Evolutionary conservation across 75 land plant species (phyloP), one percentile per base, ranked within the genome.

Genomic region (Pinus albicaulis): DNA sequence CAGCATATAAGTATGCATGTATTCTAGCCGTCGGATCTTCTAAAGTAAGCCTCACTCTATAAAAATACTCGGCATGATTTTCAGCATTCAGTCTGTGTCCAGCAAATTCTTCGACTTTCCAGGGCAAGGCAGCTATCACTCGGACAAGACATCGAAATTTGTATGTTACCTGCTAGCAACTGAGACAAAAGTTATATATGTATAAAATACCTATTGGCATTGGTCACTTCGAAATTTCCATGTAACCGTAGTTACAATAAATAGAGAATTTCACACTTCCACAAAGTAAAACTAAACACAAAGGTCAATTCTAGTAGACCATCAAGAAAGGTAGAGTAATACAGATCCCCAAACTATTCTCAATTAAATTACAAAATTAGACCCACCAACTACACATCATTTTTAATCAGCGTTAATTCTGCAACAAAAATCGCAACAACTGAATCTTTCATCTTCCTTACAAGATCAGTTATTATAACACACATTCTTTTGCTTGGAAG

Each of bases 11-110:
- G 58, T 78, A 86, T 57, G 91, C 96, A 84, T 88, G 92, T 34
- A 95, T 88, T 83, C 90, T 88, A 1, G 96, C 92, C 15, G 98
- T 95, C 23, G 96, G 88, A 76, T 95, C 98, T 77, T 95, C 98
- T 38, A 95, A 77, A 22, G 91, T 93, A 19, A 95, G 75, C 78
- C 95, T 80, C 14, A 93, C 60, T 72, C 85, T 84, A 74, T 91
- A 89, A n/a, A 75, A 77, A 36, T 79, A 80, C 10, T 60, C 71
- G 5, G 79, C 79, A 70, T 7, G 38, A 24, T 68, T 68, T 68
- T 68, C 71, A 41, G 53, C 8, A 22, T 59, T 73, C 28, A 20
- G 24, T 59, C 64, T 52, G 31, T 77, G 76, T 59, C 80, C 84
- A 74, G 84, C 79, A 57, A 95, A 85, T 68, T 91, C 84, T 56